Base-by-base conservation (phyloP, 1,139 yeast species). In the Yamadazyma mexicana region DNA sequence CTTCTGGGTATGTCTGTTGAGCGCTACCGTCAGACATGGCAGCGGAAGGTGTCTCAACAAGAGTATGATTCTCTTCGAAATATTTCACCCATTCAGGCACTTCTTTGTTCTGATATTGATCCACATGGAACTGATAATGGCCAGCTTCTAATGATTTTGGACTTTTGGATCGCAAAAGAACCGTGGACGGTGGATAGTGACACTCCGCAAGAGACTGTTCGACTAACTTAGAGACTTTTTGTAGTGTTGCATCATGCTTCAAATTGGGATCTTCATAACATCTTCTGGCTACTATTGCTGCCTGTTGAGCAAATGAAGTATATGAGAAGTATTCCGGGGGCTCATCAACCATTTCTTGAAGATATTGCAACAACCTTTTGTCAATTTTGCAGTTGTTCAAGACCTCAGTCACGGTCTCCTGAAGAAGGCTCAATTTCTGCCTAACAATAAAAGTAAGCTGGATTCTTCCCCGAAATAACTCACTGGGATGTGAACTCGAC, bases 291-390 rank as follows among this genome's bases (percentile, higher is more conserved):
- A 31, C 17, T 4, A 26, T 14, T 3, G 35, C 15, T 8, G 23
- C 14, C 29, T 39, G 37, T 16, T 27, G 23, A 26, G 26, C 25
- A 15, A 34, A 48, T 11, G 41, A 5, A 15, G 40, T 48, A 29
- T 44, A 38, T 3, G 52, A 46, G 18, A 49, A 49, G 26, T 43
- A 42, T 3, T 39, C 28, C 5, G 51, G 52, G 5, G 26, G 17
- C 9, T 40, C 17, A 10, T 26, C 12, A 10, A 40, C 31, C 8
- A 37, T 4, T 2, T 25, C 10, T 23, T 31, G 31, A 18, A 44
- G 40, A 30, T 46, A 40, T 7, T 30, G 22, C 4, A 45, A 22
- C 3, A 46, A 17, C 2, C 18, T 33, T 16, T 11, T n/a, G 32
- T 38, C 39, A 10, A 49, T 24, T 2, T 27, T 31, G 37, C 51